Percentiles rank a stretch among this genome's conserved stretches.
Conservation (phyloP, 139 green algal species). For the Micractinium sp. region DNA sequence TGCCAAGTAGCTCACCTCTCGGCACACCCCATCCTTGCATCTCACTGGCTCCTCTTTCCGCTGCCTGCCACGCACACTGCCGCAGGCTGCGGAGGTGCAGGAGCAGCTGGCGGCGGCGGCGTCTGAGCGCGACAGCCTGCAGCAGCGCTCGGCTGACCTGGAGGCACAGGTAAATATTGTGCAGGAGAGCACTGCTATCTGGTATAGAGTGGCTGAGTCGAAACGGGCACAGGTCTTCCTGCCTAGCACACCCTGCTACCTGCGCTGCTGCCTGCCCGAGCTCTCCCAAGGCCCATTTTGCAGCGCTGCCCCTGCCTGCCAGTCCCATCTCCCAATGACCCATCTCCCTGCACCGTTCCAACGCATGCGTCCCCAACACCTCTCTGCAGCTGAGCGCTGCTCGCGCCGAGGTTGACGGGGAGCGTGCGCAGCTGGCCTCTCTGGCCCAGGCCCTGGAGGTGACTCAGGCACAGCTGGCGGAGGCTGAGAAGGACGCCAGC, state of each 20-base stretch:
- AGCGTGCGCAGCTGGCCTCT: not conserved
- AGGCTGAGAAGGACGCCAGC: conserved; percentile 7
- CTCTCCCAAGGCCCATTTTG: not conserved
- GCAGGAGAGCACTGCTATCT: too few relatives aligned
- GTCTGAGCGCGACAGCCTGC: not conserved
- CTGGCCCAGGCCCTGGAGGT: not conserved
- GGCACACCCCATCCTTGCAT: too few relatives aligned
- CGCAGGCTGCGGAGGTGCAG: not conserved
- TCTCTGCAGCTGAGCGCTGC: not conserved
- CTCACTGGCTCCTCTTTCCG: too few relatives aligned
- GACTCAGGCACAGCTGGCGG: conserved; percentile 4
- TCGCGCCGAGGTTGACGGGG: not conserved
- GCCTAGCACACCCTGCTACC: too few relatives aligned
- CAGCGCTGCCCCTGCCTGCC: too few relatives aligned
- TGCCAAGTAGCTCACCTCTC: too few relatives aligned
- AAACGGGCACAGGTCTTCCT: too few relatives aligned
- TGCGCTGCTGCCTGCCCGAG: not conserved
- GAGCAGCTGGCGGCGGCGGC: conserved; percentile 4
- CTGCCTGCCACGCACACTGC: not conserved
- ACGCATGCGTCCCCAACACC: too few relatives aligned
- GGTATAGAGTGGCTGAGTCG: too few relatives aligned
- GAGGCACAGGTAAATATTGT: not conserved
- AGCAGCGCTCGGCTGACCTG: not conserved
- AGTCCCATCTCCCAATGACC: too few relatives aligned
- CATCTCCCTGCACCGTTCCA: too few relatives aligned